Conservation (phyloP, 805 yeast species). For the Pichia membranifaciens region DNA sequence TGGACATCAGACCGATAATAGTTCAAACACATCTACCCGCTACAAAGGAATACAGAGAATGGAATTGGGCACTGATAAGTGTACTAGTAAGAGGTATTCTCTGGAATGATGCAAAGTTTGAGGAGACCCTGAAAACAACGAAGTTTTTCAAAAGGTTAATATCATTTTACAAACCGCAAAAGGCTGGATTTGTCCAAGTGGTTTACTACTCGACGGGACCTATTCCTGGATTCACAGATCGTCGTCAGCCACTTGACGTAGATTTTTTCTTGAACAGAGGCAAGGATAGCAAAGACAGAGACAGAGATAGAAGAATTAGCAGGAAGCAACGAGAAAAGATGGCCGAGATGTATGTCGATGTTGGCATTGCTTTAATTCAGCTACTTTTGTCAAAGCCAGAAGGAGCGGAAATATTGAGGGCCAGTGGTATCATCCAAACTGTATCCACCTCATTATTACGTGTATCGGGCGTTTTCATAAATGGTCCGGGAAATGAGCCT, state of each 20-base stretch:
- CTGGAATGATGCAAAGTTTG: conserved; percentile 62
- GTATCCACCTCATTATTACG: conserved; percentile 1
- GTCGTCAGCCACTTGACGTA: not conserved
- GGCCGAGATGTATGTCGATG: conserved; percentile 53
- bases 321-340: conserved; percentile 15
- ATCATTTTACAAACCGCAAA: conserved; percentile 88
- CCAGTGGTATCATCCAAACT: conserved; percentile 61
- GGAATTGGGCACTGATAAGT: conserved; percentile 81
- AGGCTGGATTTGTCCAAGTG: conserved; percentile 58
- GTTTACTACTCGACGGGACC: not conserved
- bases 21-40: conserved; percentile 64
- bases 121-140: conserved; percentile 71
- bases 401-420: conserved; percentile 35
- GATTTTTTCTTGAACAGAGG: conserved; percentile 1
- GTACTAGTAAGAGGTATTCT: conserved; percentile 81
- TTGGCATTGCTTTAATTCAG: conserved; percentile 72
- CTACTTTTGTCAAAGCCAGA: conserved; percentile 42
- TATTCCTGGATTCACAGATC: conserved; percentile 4
- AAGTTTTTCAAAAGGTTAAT: conserved; percentile 79
- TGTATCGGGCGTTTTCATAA: not conserved
- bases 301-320: not conserved
- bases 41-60: conserved; percentile 70
- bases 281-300: not conserved
- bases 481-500: not conserved
- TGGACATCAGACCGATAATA: conserved; percentile 59